Conservation (phyloP, 352 stramenopile genomes). For the Blastocystis hominis region DNA sequence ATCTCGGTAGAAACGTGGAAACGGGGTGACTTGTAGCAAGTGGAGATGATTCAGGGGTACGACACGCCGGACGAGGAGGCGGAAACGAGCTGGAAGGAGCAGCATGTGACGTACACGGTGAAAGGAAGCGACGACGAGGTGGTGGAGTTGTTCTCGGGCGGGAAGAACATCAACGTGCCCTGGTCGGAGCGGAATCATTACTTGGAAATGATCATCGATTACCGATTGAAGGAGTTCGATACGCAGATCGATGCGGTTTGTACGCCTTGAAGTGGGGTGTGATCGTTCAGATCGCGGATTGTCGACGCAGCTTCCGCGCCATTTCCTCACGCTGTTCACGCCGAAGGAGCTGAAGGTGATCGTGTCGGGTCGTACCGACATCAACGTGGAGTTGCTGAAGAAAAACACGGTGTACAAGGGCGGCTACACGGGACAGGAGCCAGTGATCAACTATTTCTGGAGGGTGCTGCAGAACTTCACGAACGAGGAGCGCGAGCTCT, state of each 20-base stretch:
- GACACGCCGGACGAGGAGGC: background rate
- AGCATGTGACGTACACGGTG: constrained; percentile 58
- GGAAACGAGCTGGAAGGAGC: constrained; percentile 1
- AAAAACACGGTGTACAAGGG: constrained; percentile 71
- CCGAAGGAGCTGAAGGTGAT: constrained; percentile 61
- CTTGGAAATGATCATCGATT: constrained; percentile 48
- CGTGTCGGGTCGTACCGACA: constrained; percentile 58
- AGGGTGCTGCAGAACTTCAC: constrained; percentile 74
- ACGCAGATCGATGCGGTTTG: constrained; percentile 64
- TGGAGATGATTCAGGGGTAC: constrained; percentile 11
- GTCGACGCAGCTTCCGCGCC: constrained; percentile 71
- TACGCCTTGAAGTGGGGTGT: background rate
- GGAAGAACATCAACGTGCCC: constrained; percentile 33
- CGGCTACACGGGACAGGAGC: constrained; percentile 72
- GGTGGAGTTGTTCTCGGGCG: constrained; percentile 56
- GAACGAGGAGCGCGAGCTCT: constrained; percentile 76
- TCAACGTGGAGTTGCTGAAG: constrained; percentile 62
- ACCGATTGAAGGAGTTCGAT: constrained; percentile 57
- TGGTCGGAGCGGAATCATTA: constrained; percentile 57
- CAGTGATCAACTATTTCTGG: constrained; percentile 78
- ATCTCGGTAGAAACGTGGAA: background rate
- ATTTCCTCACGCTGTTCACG: constrained; percentile 69
- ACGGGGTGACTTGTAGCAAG: background rate
- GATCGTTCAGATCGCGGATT: constrained; percentile 65
- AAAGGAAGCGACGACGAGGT: constrained; percentile 7